Evolutionary conservation across 805 yeast genomes (phyloP).

Genomic region (Pichia insulana): DNA sequence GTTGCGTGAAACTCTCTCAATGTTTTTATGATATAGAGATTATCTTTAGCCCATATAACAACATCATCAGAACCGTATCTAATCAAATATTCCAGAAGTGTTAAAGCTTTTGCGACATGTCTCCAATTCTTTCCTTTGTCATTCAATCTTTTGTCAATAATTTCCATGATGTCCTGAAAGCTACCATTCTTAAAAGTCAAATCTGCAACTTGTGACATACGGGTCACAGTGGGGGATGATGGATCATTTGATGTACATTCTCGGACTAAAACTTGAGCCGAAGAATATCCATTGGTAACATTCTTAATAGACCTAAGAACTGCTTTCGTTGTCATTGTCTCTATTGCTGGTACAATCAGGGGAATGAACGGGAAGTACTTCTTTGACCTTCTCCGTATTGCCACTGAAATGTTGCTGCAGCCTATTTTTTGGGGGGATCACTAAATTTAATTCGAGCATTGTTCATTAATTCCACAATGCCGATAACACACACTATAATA

Average conservation of each 20-base stretch:
- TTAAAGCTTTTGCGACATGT: conserved; percentile 85
- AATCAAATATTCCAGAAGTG: conserved; percentile 81
- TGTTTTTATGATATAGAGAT: conserved; percentile 80
- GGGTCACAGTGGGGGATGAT: conserved; percentile 69
- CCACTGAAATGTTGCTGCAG: too few species aligned
- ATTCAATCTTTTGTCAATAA: conserved; percentile 82
- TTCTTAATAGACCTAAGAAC: conserved; percentile 80
- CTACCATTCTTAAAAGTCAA: conserved; percentile 65
- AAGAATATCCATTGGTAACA: conserved; percentile 80
- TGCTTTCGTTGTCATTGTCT: conserved; percentile 15
- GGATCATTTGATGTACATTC: conserved; percentile 88
- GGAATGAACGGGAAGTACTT: too few species aligned
- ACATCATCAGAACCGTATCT: conserved; percentile 82
- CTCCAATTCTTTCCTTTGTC: conserved; percentile 98
- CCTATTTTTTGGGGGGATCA: too few species aligned
- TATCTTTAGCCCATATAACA: conserved; percentile 86
- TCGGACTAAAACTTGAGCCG: conserved; percentile 80
- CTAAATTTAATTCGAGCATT: too few species aligned
- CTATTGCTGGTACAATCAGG: too few species aligned
- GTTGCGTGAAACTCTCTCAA: conserved; percentile 79
- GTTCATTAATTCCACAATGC: too few species aligned
- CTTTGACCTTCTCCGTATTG: too few species aligned
- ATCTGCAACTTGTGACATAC: conserved; percentile 77
- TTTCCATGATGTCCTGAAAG: conserved; percentile 85
- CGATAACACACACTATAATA: too few species aligned